Conservation (phyloP, 176 grass and related monocot species). For the Oryza meridionalis region DNA sequence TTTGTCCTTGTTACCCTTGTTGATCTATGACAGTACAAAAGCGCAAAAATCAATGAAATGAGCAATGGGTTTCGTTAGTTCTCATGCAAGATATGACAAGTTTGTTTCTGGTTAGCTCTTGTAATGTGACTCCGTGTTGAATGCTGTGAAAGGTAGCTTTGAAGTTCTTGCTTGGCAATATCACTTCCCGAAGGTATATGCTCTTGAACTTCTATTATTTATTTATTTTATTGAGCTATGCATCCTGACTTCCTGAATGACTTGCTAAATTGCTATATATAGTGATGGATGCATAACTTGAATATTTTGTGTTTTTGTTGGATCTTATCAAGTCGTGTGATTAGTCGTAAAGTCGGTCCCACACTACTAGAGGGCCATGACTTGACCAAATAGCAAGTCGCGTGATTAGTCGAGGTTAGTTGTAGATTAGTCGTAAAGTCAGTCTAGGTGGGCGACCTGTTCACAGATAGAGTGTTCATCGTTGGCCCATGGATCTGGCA, state of each 20-base stretch:
- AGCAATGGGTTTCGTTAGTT: conserved; percentile 8
- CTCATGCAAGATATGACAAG: neutral
- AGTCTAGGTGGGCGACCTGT: no score
- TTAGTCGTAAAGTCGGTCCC: no score
- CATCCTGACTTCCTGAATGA: neutral
- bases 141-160: conserved; percentile 39
- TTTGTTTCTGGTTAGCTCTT: conserved; percentile 31
- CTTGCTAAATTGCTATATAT: conserved; percentile 34
- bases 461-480: no score
- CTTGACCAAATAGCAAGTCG: no score
- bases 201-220: conserved; percentile 8
- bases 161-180: conserved; percentile 33
- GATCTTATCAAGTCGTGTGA: neutral
- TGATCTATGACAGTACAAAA: conserved; percentile 58
- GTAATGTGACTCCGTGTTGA: conserved; percentile 26
- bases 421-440: no score
- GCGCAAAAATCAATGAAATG: conserved; percentile 53
- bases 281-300: conserved; percentile 26
- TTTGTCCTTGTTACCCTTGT: conserved; percentile 30
- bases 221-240: conserved; percentile 6
- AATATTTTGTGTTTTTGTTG: conserved; percentile 14
- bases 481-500: no score
- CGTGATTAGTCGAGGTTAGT: no score
- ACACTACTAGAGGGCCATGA: no score
- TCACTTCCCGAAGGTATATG: conserved; percentile 33